phyloP scores from a whole-genome alignment of 2,329 filamentous ascomycete genomes.

The Exophiala alcalophila region DNA sequence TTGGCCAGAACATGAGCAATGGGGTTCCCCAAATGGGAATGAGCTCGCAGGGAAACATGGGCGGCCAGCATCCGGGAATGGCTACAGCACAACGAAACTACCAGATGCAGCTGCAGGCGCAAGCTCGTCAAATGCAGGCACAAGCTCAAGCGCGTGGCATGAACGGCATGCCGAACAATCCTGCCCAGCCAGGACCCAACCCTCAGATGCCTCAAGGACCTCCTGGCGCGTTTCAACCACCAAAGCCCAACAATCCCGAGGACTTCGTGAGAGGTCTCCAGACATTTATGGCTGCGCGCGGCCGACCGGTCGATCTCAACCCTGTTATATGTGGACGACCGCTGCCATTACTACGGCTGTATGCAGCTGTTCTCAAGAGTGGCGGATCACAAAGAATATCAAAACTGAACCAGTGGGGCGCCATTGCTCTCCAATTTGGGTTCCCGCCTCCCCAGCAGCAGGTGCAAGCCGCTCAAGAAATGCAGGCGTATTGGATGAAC shows the following conservation, averaged over 20 bases:
- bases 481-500: constrained; percentile 74
- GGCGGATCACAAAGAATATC: constrained; percentile 75
- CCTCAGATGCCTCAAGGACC: constrained; percentile 22
- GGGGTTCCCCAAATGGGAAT: constrained; percentile 41
- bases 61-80: constrained; percentile 55
- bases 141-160: constrained; percentile 19
- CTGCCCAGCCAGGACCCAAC: constrained; percentile 15
- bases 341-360: constrained; percentile 73
- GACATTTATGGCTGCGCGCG: constrained; percentile 72
- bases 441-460: constrained; percentile 64
- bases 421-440: constrained; percentile 62
- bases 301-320: constrained; percentile 69
- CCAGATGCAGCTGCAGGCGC: constrained; percentile 78
- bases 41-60: constrained; percentile 51
- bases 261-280: constrained; percentile 73
- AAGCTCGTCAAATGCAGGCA: constrained; percentile 59
- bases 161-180: constrained; percentile 19
- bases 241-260: constrained; percentile 52
- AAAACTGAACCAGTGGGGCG: constrained; percentile 67
- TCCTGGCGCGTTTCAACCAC: constrained; percentile 16
- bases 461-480: constrained; percentile 64
- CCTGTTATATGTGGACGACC: constrained; percentile 71
- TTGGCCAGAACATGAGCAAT: constrained; percentile 41
- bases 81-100: constrained; percentile 74
- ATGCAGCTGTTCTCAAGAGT: constrained; percentile 70